Base-by-base conservation (phyloP, 2,329 filamentous ascomycete genomes). In the Mycosphaerella sp. region DNA sequence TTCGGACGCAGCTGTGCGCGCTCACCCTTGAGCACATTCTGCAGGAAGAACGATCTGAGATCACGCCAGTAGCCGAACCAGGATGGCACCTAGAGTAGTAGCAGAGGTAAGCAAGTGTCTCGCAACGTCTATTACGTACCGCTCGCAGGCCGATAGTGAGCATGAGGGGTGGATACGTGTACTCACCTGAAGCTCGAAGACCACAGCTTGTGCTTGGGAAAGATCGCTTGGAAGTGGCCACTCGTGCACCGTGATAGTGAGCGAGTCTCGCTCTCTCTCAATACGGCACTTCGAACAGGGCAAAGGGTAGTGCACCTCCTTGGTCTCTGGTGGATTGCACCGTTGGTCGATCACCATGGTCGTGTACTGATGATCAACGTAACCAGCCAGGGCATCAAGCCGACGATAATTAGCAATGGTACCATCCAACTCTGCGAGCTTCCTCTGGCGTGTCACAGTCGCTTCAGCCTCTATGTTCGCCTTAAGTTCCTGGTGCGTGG, bases 11-110 rank as follows among this genome's bases (percentile, higher is more conserved):
- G 44, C 14, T 3, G 35, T 17, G 8, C 6, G 13, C 36, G 35
- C 35, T 17, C 7, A 16, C 44, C 44, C 30, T 53, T 46, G 2
- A 64, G 44, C 0, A 62, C 57, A 12, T 59, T 35, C n/a, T 49
- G 50, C 6, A 55, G 30, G 30, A 62, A 13, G 40, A 46, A 59
- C 13, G 32, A 17, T 12, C 43, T 34, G 3, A 70, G 66, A 49
- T 79, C 71, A 10, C 80, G 70, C 61, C 81, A 84, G 0, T 65
- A 62, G 2, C 66, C 65, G 17, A 80, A 73, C 3, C 66, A 65
- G 2, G 57, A 28, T 0, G 80, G 79, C 17, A 70, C 67, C 0
- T 25, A 4, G 7, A 25, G 4, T 25, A 25, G 21, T 5, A 25
- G 21, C 7, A 25, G 21, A 25, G 21, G 21, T 25, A 25, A 25